phyloP scores from a whole-genome alignment of 2,329 filamentous ascomycete genomes.

The Colletotrichum lentis region DNA sequence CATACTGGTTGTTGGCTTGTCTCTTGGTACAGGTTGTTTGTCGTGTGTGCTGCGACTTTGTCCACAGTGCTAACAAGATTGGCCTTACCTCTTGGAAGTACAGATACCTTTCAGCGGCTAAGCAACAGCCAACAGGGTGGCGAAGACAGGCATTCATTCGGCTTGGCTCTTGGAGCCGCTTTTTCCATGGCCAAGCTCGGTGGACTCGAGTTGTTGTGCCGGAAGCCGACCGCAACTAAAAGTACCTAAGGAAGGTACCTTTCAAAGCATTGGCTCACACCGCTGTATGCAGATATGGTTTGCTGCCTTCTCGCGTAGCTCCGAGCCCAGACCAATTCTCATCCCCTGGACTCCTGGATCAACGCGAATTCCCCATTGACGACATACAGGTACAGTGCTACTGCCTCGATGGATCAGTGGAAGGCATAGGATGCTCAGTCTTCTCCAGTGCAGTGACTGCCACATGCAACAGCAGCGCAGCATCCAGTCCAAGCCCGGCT shows the following conservation, averaged over 20 bases:
- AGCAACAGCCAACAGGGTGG: neutral
- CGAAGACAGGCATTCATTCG: neutral
- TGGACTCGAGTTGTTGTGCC: constrained; percentile 19
- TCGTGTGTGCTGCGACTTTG: neutral
- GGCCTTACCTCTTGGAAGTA: neutral
- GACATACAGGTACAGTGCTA: neutral
- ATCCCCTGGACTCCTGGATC: neutral
- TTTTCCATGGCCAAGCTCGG: constrained; percentile 3
- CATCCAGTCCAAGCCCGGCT: neutral
- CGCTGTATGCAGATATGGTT: constrained; percentile 5
- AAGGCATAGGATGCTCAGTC: too few species aligned
- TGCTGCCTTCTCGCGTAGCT: neutral
- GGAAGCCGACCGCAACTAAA: constrained; percentile 13
- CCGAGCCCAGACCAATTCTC: neutral
- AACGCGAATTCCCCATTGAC: neutral
- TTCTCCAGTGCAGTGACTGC: neutral
- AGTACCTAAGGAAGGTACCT: constrained; percentile 2
- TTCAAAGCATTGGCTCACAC: constrained; percentile 13
- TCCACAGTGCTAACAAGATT: neutral
- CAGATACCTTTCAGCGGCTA: neutral
- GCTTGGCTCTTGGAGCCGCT: neutral
- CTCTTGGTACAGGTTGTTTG: neutral
- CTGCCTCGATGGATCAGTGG: neutral
- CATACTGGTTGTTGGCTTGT: neutral
- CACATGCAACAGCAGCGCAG: neutral